Percentiles rank a stretch among this genome's conserved stretches.
These are phyloP conservation scores for Metarhizium robertsii DNA, from an alignment of 2,329 filamentous ascomycete genomes.

Conservation along the genomic window DNA sequence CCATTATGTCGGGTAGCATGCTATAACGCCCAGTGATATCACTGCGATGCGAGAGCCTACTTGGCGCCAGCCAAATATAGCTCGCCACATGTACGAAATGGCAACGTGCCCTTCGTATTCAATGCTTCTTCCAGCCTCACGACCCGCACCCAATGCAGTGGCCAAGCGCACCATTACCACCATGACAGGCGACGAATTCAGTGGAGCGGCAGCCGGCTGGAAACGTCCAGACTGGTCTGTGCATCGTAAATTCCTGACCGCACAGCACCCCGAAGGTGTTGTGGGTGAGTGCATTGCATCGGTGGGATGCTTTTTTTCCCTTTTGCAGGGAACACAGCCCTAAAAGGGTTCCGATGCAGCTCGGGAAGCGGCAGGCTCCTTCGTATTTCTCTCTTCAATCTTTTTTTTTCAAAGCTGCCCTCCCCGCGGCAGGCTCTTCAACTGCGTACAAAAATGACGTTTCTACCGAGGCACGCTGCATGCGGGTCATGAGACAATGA, in stretches of 20 bases:
- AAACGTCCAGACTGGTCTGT: neutral
- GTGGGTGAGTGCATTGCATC: too few species aligned
- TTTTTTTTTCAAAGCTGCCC: too few species aligned
- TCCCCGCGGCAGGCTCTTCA: too few species aligned
- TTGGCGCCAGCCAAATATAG: neutral
- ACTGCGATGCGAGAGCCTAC: neutral
- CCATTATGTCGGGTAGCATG: too few species aligned
- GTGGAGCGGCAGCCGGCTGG: neutral
- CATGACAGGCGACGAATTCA: neutral
- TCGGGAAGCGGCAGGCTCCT: neutral
- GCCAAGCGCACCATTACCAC: too few species aligned
- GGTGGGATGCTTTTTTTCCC: too few species aligned
- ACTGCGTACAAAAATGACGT: too few species aligned
- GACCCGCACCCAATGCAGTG: neutral
- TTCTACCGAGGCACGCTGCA: too few species aligned
- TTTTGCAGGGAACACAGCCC: neutral
- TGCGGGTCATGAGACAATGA: neutral
- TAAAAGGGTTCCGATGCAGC: neutral
- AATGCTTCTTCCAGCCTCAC: neutral
- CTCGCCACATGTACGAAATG: neutral
- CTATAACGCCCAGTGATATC: neutral
- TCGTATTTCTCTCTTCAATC: neutral
- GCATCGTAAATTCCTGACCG: neutral
- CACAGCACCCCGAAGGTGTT: neutral
- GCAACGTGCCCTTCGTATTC: neutral